These are phyloP conservation scores for Viridothelium virens DNA, from an alignment of 495 filamentous ascomycete species.

Conservation along the genomic window DNA sequence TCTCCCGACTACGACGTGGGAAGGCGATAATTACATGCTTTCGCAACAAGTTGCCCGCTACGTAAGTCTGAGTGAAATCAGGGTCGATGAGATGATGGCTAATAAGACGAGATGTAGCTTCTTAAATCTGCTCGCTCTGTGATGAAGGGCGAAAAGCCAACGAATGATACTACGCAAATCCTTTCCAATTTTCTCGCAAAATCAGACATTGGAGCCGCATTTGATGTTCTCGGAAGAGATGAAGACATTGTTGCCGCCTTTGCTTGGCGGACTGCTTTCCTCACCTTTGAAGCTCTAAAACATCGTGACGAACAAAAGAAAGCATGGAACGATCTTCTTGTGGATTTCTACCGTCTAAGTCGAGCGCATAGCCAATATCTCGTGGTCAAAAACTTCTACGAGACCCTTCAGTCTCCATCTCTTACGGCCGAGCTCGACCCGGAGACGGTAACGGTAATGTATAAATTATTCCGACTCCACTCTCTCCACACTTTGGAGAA, in stretches of 20 bases:
- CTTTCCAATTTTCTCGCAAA: slow-evolving; percentile 52
- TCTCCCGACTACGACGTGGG: slow-evolving; percentile 59
- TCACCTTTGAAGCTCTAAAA: slow-evolving; percentile 64
- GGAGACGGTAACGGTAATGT: slow-evolving; percentile 46
- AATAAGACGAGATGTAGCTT: slow-evolving; percentile 29
- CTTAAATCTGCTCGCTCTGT: slow-evolving; percentile 59
- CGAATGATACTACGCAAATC: slow-evolving; percentile 52
- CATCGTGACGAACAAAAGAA: slow-evolving; percentile 61
- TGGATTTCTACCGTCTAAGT: slow-evolving; percentile 64
- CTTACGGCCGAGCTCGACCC: slow-evolving; percentile 43
- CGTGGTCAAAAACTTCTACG: slow-evolving; percentile 64
- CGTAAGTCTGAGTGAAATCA: slow-evolving; percentile 27
- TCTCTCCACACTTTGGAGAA: slow-evolving; percentile 58
- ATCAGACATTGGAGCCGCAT: slow-evolving; percentile 58
- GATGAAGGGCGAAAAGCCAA: slow-evolving; percentile 45
- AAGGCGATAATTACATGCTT: slow-evolving; percentile 73
- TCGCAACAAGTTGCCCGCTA: slow-evolving; percentile 72
- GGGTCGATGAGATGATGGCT: too few species aligned
- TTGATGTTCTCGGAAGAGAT: slow-evolving; percentile 57
- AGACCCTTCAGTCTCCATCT: slow-evolving; percentile 49
- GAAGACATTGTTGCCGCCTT: slow-evolving; percentile 58
- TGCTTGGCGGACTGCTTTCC: slow-evolving; percentile 60
- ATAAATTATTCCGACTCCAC: slow-evolving; percentile 59
- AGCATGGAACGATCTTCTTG: slow-evolving; percentile 62
- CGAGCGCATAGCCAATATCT: slow-evolving; percentile 64